Evolutionary conservation across 192 early-diverging fungal species (phyloP), one percentile per base, ranked within the genome.

Genomic region (Funneliformis mosseae): DNA sequence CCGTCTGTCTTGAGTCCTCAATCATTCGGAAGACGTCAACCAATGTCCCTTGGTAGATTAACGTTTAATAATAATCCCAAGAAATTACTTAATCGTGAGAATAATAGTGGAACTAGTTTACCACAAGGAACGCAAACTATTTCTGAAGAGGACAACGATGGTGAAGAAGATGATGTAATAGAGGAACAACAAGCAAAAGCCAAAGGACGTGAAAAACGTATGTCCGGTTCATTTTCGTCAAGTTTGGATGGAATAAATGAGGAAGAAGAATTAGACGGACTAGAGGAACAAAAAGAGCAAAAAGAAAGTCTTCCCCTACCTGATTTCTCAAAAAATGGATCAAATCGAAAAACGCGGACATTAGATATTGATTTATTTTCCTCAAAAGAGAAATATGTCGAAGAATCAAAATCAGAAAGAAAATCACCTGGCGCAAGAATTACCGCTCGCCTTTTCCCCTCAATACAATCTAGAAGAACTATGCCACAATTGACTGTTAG

Each of bases 391-490:
- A 23, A 60, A n/a, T 39, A 11, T 23, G 7, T n/a, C 42, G 60
- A 59, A 33, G 73, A 74, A 41, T 41, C 55, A 23, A 41, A 39
- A n/a, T 9, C 50, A n/a, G 74, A 62, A 5, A 76, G 11, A 76
- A 62, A 21, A 76, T 61, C 46, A 43, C 0, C 55, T 39, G 18
- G 25, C 39, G 48, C 23, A 72, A n/a, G 33, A 64, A 28, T 28
- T 27, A 28, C n/a, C n/a, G n/a, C 25, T 18, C 71, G 59, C 25
- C 28, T 76, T 10, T 62, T 76, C 39, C 16, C 50, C 11, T 76
- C 76, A 77, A 62, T 77, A 66, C 76, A 77, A 45, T 45, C 76
- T 6, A 77, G 76, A 66, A 25, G 76, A 46, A 77, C 76, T 16
- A 0, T 27, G 11, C n/a, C 23, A 23, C 50, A 66, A 3, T 64